These are phyloP conservation scores for Lasiodiplodia gonubiensis DNA, from an alignment of 2,329 filamentous ascomycete genomes.

Conservation along the genomic window DNA sequence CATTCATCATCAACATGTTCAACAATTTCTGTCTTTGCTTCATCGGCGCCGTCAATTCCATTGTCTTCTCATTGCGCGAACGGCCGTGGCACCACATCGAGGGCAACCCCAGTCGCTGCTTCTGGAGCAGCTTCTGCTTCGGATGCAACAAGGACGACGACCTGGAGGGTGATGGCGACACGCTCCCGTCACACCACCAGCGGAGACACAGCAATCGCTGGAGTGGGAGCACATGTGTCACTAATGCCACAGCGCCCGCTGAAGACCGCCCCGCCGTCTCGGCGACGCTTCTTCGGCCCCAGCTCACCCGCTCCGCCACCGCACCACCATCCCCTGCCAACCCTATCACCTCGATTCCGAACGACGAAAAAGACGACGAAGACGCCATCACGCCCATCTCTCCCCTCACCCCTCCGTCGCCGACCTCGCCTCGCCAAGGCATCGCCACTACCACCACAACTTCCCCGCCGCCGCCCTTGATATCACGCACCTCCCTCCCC, in stretches of 20 bases:
- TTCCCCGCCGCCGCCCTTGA: neutral
- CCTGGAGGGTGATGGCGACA: neutral
- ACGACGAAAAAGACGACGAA: neutral
- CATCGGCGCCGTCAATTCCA: slow-evolving; percentile 71
- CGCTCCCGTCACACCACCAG: no score
- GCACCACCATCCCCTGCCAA: neutral
- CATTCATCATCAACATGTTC: slow-evolving; percentile 63
- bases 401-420: neutral
- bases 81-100: slow-evolving; percentile 70
- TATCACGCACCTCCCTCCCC: neutral
- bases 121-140: slow-evolving; percentile 42
- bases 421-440: neutral
- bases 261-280: neutral
- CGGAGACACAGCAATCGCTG: neutral
- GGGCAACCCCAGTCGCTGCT: slow-evolving; percentile 50
- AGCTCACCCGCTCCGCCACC: neutral
- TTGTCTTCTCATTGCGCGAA: slow-evolving; percentile 72
- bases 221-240: slow-evolving; percentile 3
- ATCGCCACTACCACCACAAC: neutral
- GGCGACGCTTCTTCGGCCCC: neutral
- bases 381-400: neutral
- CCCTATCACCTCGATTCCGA: neutral
- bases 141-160: neutral
- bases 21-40: slow-evolving; percentile 65
- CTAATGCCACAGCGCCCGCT: neutral